These are phyloP conservation scores for Rhizophagus sp. DNA, from an alignment of 192 early-diverging fungal species.

Conservation along the genomic window DNA sequence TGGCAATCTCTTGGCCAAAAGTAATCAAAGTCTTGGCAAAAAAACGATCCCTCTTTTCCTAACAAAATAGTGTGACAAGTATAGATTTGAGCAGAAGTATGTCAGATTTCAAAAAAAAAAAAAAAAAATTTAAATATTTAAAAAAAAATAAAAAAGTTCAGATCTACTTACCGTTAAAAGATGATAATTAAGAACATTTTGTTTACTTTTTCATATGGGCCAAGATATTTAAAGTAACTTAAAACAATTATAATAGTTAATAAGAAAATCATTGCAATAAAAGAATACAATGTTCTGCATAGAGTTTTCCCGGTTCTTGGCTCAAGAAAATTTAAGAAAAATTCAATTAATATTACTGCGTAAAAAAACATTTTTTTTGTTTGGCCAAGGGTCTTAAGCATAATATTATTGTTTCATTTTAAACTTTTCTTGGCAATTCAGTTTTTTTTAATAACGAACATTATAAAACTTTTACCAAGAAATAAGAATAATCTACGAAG, in stretches of 20 bases:
- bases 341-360: not conserved
- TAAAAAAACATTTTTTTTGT: not conserved
- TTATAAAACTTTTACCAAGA: not conserved
- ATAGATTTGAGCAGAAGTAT: not conserved
- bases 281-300: not conserved
- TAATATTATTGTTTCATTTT: not conserved
- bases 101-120: not conserved
- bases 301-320: not conserved
- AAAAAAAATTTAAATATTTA: no score
- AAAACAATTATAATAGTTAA: no score
- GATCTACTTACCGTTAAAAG: not conserved
- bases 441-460: no score
- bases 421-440: not conserved
- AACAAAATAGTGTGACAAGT: not conserved
- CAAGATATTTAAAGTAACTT: not conserved
- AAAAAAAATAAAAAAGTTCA: not conserved
- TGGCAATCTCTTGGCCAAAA: not conserved
- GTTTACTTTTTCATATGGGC: not conserved
- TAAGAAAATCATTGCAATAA: constrained; percentile 1
- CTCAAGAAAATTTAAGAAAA: not conserved
- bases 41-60: not conserved
- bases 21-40: not conserved
- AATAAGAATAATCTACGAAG: not conserved
- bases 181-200: not conserved
- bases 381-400: not conserved